Percentiles rank a stretch among this genome's conserved stretches.
phyloP scores from a whole-genome alignment of 2,329 filamentous ascomycete genomes.

The Neonectria hederae region DNA sequence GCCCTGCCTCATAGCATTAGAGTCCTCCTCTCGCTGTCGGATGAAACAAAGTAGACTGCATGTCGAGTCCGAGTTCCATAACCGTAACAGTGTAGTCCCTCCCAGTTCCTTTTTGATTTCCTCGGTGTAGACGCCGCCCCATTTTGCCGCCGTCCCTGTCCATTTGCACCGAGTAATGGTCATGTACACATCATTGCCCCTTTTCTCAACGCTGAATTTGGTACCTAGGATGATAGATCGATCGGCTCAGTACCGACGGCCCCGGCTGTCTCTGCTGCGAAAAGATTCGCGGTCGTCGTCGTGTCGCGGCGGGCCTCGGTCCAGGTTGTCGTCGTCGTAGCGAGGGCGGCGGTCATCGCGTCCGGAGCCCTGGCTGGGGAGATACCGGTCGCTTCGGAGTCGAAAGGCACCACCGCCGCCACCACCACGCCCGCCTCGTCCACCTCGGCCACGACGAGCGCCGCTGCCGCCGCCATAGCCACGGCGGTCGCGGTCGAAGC shows the following conservation, averaged over 20 bases:
- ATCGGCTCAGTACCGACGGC: slow-evolving; percentile 20
- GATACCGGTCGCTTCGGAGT: slow-evolving; percentile 47
- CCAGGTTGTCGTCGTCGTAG: slow-evolving; percentile 26
- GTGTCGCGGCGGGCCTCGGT: slow-evolving; percentile 19
- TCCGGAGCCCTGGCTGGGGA: slow-evolving; percentile 39
- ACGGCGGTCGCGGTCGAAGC: slow-evolving; percentile 49
- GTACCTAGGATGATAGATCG: not conserved
- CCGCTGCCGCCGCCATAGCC: slow-evolving; percentile 46
- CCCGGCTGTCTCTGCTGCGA: slow-evolving; percentile 13
- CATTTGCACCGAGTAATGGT: not conserved
- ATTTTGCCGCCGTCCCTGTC: not conserved
- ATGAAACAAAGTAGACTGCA: not conserved
- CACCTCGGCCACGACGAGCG: slow-evolving; percentile 36
- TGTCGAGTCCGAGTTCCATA: not conserved
- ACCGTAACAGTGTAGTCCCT: not conserved
- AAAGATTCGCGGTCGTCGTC: slow-evolving; percentile 28
- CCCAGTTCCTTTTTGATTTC: slow-evolving; percentile 2
- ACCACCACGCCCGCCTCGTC: slow-evolving; percentile 42
- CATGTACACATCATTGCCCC: slow-evolving; percentile 1
- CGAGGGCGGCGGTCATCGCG: slow-evolving; percentile 38
- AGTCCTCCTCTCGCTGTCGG: too few relatives aligned
- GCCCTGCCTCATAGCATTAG: not conserved
- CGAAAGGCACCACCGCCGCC: slow-evolving; percentile 34
- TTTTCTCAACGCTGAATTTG: not conserved
- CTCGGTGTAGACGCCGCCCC: slow-evolving; percentile 7